Evolutionary conservation across 2,329 filamentous ascomycete genomes (phyloP), one percentile per base, ranked within the genome.

Genomic region (Exophiala lecanii-corni): DNA sequence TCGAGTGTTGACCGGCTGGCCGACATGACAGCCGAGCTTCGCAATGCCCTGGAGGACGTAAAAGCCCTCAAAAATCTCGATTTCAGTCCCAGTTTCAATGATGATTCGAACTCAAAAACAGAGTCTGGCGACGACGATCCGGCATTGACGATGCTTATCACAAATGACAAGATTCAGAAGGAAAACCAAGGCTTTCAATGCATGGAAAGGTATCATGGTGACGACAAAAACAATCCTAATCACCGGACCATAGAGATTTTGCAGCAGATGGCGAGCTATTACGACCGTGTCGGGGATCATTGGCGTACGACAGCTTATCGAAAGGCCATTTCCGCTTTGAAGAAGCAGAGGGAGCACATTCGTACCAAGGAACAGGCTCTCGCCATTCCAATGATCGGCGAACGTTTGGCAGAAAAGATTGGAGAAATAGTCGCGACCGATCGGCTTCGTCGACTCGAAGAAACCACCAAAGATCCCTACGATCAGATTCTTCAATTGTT

Each of bases 361-460:
- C 69, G 64, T 3, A 89, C 83, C 0, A 80, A 76, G 45, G 73
- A 80, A 36, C 75, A 94, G 61, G 91, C 89, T 0, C 66, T 74
- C 9, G 62, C 66, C 2, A 71, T 96, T 1, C 79, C 80, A 1
- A 76, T 74, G 45, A 80, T 96, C 25, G 89, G 89, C 5, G 57
- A 71, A 9, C 76, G 86, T 1, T 68, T 96, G 1, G 89, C 89
- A 0, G 71, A 76, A 18, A 95, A 95, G 62, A 92, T 97, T 50
- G 86, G 92, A 56, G 91, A 96, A 59, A 94, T 96, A 32, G 86
- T 80, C 2, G 72, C 73, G 28, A 95, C 87, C 0, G 76, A 87
- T 56, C 72, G 73, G 18, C 74, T 96, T 1, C 76, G 76, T 31
- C 76, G 83, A 26, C 73, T 96, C 0, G 84, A 94, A 23, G 79